Percentiles rank a stretch among this genome's conserved stretches.
Conservation (phyloP, 306 rosid species). For the apple (Malus domestica) region DNA sequence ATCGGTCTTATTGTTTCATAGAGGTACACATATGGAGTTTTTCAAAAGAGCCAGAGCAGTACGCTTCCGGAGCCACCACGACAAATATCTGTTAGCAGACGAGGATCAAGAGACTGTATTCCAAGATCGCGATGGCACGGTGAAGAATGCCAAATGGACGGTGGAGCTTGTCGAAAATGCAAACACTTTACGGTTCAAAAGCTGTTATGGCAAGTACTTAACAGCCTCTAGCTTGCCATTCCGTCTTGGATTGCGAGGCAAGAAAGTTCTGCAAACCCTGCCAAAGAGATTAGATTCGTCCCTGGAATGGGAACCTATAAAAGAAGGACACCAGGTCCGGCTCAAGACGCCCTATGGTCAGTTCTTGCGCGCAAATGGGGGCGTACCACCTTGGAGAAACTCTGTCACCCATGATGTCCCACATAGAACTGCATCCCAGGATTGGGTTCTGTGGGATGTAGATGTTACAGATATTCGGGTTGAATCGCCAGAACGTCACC, state of each 20-base stretch:
- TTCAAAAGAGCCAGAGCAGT: slow-evolving; percentile 57
- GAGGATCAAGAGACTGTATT: slow-evolving; percentile 56
- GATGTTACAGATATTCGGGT: slow-evolving; percentile 49
- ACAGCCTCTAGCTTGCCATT: slow-evolving; percentile 79
- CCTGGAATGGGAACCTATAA: slow-evolving; percentile 83
- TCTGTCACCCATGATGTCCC: slow-evolving; percentile 77
- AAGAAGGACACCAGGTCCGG: slow-evolving; percentile 63
- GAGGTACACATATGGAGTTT: slow-evolving; percentile 46
- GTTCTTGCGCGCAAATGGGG: slow-evolving; percentile 67
- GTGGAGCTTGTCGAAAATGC: slow-evolving; percentile 42
- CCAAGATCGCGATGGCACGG: slow-evolving; percentile 64
- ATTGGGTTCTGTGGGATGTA: slow-evolving; percentile 87
- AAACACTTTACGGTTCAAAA: slow-evolving; percentile 43
- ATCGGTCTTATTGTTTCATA: neutral
- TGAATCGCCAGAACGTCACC: neutral
- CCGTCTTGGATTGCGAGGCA: slow-evolving; percentile 53
- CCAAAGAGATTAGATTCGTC: slow-evolving; percentile 66
- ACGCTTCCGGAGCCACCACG: slow-evolving; percentile 73
- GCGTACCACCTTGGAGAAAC: slow-evolving; percentile 87
- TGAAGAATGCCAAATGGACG: slow-evolving; percentile 60
- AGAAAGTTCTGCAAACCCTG: slow-evolving; percentile 56
- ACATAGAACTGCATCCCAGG: slow-evolving; percentile 39
- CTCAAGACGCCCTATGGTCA: slow-evolving; percentile 64
- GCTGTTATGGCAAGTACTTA: slow-evolving; percentile 65
- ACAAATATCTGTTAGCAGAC: slow-evolving; percentile 64